These are phyloP conservation scores for Talaromyces sp. DNA, from an alignment of 2,329 filamentous ascomycete genomes.

Conservation along the genomic window DNA sequence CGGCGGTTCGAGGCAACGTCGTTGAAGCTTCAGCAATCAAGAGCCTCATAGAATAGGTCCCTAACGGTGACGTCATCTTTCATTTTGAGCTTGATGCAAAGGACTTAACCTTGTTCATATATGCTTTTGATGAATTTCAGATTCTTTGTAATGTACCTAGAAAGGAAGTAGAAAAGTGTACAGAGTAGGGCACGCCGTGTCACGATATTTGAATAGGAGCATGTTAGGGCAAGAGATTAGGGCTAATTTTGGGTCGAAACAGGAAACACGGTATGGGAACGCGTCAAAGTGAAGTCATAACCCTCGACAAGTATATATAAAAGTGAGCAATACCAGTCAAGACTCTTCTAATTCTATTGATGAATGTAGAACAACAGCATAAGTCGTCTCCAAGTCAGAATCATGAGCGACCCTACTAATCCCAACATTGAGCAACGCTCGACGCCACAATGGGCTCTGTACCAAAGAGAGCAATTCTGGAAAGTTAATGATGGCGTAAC, in stretches of 20 bases:
- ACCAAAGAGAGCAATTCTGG: conserved; percentile 56
- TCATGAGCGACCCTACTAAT: conserved; percentile 47
- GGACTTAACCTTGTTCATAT: neutral
- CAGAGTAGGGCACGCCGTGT: neutral
- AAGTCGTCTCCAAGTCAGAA: neutral
- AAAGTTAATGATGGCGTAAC: conserved; percentile 49
- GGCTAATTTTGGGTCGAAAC: conserved; percentile 16
- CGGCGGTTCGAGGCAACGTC: neutral
- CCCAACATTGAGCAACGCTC: conserved; percentile 49
- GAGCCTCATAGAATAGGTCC: neutral
- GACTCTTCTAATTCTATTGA: neutral
- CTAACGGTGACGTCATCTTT: neutral
- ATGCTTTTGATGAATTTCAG: neutral
- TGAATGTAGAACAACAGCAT: neutral
- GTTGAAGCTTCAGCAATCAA: neutral
- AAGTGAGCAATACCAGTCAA: neutral
- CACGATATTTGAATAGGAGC: neutral
- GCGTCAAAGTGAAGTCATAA: conserved; percentile 32
- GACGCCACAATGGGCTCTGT: conserved; percentile 54
- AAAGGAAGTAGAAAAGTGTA: too few relatives aligned
- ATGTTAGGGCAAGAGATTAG: neutral
- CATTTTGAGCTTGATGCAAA: neutral
- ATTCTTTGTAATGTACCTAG: too few relatives aligned
- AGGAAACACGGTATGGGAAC: neutral
- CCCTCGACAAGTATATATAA: neutral